Percentiles rank a stretch among this genome's conserved stretches.
Conservation (phyloP, 345 rosid genomes). For the Passiflora organensis region DNA sequence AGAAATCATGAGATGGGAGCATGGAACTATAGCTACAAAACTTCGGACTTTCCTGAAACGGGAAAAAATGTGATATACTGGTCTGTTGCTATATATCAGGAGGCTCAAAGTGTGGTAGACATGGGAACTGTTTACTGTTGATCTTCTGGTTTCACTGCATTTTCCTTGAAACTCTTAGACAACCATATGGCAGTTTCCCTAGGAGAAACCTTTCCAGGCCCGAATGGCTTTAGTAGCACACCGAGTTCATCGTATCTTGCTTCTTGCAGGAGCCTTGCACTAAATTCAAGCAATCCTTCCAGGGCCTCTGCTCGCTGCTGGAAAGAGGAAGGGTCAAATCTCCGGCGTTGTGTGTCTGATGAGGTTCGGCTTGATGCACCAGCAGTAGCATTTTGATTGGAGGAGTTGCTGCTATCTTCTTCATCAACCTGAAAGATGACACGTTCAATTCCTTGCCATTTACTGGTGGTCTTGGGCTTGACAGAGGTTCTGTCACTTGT, state of each 20-base stretch:
- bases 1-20: too few species aligned
- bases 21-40: too few species aligned
- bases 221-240: slow-evolving; percentile 91
- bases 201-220: slow-evolving; percentile 97
- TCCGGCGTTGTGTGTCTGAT: slow-evolving; percentile 51
- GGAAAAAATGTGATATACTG: slow-evolving; percentile 2
- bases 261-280: slow-evolving; percentile 83
- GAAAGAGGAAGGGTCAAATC: slow-evolving; percentile 81
- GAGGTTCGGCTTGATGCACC: slow-evolving; percentile 91
- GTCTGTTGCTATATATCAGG: slow-evolving; percentile 3
- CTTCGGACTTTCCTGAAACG: background rate
- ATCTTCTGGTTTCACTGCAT: slow-evolving; percentile 25
- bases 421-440: slow-evolving; percentile 42
- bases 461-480: slow-evolving; percentile 45
- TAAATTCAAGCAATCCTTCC: slow-evolving; percentile 97
- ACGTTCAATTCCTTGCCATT: slow-evolving; percentile 66
- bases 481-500: slow-evolving; percentile 35
- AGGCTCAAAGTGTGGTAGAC: slow-evolving; percentile 4
- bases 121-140: background rate
- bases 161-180: slow-evolving; percentile 96
- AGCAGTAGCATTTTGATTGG: slow-evolving; percentile 86
- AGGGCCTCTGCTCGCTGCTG: slow-evolving; percentile 96
- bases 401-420: slow-evolving; percentile 64
- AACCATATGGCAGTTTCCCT: slow-evolving; percentile 99
- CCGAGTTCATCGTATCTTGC: slow-evolving; percentile 91